Percentiles rank a stretch among this genome's conserved stretches.
phyloP scores from a whole-genome alignment of 306 rosid genomes.

The Luffa aegyptiaca region DNA sequence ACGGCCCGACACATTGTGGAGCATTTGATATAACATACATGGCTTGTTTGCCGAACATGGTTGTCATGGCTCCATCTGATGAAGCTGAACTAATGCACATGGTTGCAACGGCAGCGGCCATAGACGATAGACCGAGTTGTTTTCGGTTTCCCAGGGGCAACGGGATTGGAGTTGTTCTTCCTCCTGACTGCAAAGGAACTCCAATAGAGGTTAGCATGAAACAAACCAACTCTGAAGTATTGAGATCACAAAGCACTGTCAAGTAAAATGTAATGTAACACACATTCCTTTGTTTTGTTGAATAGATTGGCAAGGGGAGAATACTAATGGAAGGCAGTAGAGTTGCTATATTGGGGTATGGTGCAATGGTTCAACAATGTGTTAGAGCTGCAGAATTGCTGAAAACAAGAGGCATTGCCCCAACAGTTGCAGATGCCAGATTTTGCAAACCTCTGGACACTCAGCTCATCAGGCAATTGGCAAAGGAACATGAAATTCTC shows the following conservation, averaged over 20 bases:
- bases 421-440: conserved; percentile 89
- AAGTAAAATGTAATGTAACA: background rate
- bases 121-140: conserved; percentile 94
- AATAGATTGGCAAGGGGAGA: conserved; percentile 81
- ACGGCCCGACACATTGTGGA: conserved; percentile 96
- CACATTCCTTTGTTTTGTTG: conserved; percentile 7
- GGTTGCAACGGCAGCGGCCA: conserved; percentile 83
- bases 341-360: conserved; percentile 77
- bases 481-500: conserved; percentile 70
- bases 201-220: conserved; percentile 59
- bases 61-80: conserved; percentile 95
- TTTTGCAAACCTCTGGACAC: conserved; percentile 91
- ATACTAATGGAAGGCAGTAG: conserved; percentile 51
- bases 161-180: conserved; percentile 63
- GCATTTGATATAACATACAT: conserved; percentile 85
- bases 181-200: conserved; percentile 56
- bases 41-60: conserved; percentile 97
- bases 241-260: background rate
- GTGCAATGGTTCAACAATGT: conserved; percentile 69
- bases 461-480: conserved; percentile 44
- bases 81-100: conserved; percentile 92
- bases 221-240: background rate
- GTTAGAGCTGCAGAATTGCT: conserved; percentile 52
- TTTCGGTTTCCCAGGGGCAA: conserved; percentile 90
- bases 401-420: conserved; percentile 30